phyloP scores from a whole-genome alignment of 345 rosid genomes.

The Conringia planisiliqua region DNA sequence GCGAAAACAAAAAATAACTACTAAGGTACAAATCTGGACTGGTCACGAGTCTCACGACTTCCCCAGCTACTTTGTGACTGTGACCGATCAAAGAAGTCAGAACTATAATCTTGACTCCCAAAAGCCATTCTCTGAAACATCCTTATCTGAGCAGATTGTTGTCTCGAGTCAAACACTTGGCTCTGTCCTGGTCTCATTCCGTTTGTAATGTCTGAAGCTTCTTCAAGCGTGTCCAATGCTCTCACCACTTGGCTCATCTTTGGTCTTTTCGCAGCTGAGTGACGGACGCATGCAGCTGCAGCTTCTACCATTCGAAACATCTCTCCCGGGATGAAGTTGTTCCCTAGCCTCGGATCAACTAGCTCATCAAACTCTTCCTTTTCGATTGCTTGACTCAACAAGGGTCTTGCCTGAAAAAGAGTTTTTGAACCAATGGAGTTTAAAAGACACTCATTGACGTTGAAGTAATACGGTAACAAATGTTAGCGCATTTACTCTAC shows the following conservation, averaged over 20 bases:
- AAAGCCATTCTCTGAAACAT: constrained; percentile 94
- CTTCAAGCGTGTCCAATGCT: constrained; percentile 77
- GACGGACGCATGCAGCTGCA: constrained; percentile 95
- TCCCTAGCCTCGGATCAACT: constrained; percentile 67
- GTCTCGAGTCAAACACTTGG: constrained; percentile 62
- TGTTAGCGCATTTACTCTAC: neutral
- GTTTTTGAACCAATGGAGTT: neutral
- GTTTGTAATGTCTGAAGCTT: constrained; percentile 65
- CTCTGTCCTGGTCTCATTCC: constrained; percentile 97
- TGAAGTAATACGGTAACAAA: neutral
- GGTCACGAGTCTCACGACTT: constrained; percentile 47
- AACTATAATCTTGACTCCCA: constrained; percentile 84
- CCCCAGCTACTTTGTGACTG: constrained; percentile 84
- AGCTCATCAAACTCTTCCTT: constrained; percentile 59
- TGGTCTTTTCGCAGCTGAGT: constrained; percentile 85
- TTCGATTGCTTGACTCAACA: constrained; percentile 75
- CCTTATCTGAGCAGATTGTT: constrained; percentile 93
- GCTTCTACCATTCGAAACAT: constrained; percentile 96
- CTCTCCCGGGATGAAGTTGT: constrained; percentile 57
- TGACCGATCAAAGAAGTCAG: constrained; percentile 54
- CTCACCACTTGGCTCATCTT: constrained; percentile 98
- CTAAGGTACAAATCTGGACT: constrained; percentile 42
- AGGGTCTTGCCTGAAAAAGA: constrained; percentile 74
- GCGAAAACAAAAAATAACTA: neutral
- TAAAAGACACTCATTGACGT: neutral